Evolutionary conservation across 164 flowering plant species (phyloP).

Genomic region (Macadamia integrifolia): DNA sequence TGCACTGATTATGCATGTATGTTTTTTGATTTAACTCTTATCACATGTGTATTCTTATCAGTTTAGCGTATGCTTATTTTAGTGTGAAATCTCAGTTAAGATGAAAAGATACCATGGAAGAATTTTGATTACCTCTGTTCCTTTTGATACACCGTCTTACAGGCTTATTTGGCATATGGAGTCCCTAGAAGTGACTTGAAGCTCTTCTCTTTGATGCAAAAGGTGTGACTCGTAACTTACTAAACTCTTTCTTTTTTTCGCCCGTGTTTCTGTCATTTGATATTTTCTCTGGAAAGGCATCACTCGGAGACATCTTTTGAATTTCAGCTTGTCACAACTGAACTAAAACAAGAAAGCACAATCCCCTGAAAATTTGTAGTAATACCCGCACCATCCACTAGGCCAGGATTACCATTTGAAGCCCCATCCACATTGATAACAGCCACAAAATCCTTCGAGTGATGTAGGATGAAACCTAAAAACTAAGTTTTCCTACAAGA

Average conservation of each 20-base stretch:
- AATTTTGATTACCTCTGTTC: not conserved
- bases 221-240: conserved; percentile 29
- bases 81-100: not conserved
- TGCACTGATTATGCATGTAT: conserved; percentile 80
- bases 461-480: too few species aligned
- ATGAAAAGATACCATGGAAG: not conserved
- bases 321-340: too few species aligned
- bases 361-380: too few species aligned
- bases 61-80: not conserved
- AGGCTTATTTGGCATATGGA: conserved; percentile 88
- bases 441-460: too few species aligned
- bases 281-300: too few species aligned
- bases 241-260: not conserved
- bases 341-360: too few species aligned
- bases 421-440: too few species aligned
- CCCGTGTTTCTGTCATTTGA: too few species aligned
- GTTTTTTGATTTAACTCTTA: conserved; percentile 15
- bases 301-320: too few species aligned
- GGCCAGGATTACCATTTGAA: too few species aligned
- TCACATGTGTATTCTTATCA: not conserved
- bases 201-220: conserved; percentile 78
- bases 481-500: too few species aligned
- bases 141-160: conserved; percentile 8
- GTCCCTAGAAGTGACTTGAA: conserved; percentile 72
- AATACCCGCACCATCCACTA: too few species aligned